A percentile compares a stretch with the other conserved stretches of the same genome.
These are phyloP conservation scores for Plantago rigida DNA, from an alignment of 305 asterid species.

Conservation along the genomic window DNA sequence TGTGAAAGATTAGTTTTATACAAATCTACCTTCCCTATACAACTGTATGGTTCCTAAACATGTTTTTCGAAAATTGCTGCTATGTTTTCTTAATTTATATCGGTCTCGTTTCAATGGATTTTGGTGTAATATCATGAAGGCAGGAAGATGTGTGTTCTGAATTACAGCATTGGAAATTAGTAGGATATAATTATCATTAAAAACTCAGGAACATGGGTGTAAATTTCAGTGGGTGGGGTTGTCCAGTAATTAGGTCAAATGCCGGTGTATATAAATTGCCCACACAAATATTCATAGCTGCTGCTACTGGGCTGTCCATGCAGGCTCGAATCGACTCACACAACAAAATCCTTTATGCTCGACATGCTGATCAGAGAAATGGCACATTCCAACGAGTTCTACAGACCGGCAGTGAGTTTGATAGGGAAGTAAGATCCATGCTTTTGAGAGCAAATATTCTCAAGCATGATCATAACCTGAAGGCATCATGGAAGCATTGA, in stretches of 20 bases:
- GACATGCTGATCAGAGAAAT: constrained; percentile 91
- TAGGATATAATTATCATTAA: not conserved
- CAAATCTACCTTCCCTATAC: not conserved
- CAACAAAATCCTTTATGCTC: constrained; percentile 80
- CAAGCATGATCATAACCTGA: constrained; percentile 57
- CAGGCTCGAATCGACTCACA: constrained; percentile 97
- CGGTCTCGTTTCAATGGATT: not conserved
- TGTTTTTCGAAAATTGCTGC: not conserved
- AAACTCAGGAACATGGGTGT: not conserved
- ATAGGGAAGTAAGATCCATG: constrained; percentile 71
- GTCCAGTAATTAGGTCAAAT: too few relatives aligned
- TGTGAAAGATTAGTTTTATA: not conserved
- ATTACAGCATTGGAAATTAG: too few relatives aligned
- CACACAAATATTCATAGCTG: not conserved
- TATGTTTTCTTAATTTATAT: not conserved
- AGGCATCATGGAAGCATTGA: constrained; percentile 48
- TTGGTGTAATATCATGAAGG: too few relatives aligned
- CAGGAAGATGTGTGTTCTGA: too few relatives aligned
- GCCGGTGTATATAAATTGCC: too few relatives aligned
- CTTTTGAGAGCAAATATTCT: constrained; percentile 79
- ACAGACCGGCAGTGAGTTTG: constrained; percentile 71
- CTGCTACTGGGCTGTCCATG: constrained; percentile 19
- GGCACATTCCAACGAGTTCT: constrained; percentile 81
- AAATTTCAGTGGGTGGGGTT: too few relatives aligned
- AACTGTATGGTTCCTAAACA: not conserved